phyloP scores from a whole-genome alignment of 2,329 filamentous ascomycete species.

The Kalmusia sp. region DNA sequence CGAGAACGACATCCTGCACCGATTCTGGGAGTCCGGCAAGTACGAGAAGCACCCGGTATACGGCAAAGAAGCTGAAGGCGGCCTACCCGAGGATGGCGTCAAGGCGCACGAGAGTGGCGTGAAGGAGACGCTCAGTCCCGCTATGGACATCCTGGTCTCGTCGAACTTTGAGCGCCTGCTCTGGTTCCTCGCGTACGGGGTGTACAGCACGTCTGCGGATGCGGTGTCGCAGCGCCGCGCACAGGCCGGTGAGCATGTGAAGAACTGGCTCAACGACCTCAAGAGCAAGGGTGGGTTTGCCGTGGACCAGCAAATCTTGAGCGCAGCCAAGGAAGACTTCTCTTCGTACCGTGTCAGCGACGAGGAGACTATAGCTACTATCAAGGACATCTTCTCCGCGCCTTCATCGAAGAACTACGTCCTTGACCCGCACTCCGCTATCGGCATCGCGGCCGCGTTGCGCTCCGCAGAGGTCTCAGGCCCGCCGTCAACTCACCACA shows the following conservation, averaged over 20 bases:
- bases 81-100: constrained; percentile 62
- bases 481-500: constrained; percentile 65
- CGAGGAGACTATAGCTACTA: constrained; percentile 56
- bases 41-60: constrained; percentile 84
- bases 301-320: constrained; percentile 76
- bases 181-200: constrained; percentile 82
- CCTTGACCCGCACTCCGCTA: constrained; percentile 90
- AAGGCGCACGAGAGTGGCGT: constrained; percentile 74
- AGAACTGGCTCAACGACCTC: constrained; percentile 77
- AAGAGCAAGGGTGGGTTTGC: constrained; percentile 84
- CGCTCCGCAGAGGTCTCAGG: constrained; percentile 67
- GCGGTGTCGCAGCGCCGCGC: constrained; percentile 54
- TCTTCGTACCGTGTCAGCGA: constrained; percentile 76
- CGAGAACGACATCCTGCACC: constrained; percentile 95
- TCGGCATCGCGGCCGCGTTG: constrained; percentile 79
- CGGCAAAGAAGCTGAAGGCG: constrained; percentile 63
- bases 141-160: constrained; percentile 97
- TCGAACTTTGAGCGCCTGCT: constrained; percentile 96
- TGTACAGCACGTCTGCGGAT: constrained; percentile 47
- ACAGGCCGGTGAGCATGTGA: constrained; percentile 74
- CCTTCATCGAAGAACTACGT: constrained; percentile 68
- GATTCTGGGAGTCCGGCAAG: constrained; percentile 88
- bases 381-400: constrained; percentile 56
- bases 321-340: constrained; percentile 75
- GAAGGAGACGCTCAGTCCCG: constrained; percentile 90